Percentiles rank a stretch among this genome's conserved stretches.
Evolutionary conservation across 345 rosid genomes (phyloP).

Genomic region (Aquilaria malaccensis): DNA sequence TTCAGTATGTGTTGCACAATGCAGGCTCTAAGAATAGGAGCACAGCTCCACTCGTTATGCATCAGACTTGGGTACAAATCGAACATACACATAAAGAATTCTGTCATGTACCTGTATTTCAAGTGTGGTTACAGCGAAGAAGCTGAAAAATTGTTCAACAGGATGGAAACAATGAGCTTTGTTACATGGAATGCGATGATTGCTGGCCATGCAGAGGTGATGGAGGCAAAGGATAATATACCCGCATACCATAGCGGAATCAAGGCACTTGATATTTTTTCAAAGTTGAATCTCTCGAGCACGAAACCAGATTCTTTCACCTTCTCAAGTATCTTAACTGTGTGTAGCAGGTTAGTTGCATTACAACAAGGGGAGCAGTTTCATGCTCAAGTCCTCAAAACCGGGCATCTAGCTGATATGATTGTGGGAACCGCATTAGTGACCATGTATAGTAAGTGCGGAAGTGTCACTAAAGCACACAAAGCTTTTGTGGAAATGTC

Average conservation of each 20-base stretch:
- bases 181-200: slow-evolving; percentile 59
- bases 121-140: slow-evolving; percentile 36
- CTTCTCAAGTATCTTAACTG: slow-evolving; percentile 44
- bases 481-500: slow-evolving; percentile 48
- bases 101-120: slow-evolving; percentile 45
- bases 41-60: slow-evolving; percentile 37
- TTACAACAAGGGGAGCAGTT: slow-evolving; percentile 45
- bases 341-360: slow-evolving; percentile 37
- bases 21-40: slow-evolving; percentile 26
- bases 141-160: slow-evolving; percentile 29
- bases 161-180: slow-evolving; percentile 25
- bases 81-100: slow-evolving; percentile 27
- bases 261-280: slow-evolving; percentile 34
- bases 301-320: slow-evolving; percentile 42
- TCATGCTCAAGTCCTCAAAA: slow-evolving; percentile 44
- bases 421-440: slow-evolving; percentile 49
- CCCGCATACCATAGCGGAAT: slow-evolving; percentile 30
- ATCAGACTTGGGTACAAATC: slow-evolving; percentile 33
- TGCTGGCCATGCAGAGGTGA: slow-evolving; percentile 46
- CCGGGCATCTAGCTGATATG: slow-evolving; percentile 34
- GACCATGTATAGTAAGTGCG: slow-evolving; percentile 55
- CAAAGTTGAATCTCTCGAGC: slow-evolving; percentile 27
- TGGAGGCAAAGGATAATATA: slow-evolving; percentile 33
- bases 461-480: slow-evolving; percentile 37
- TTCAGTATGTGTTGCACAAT: slow-evolving; percentile 38